Conservation (phyloP, 108 stramenopile species). For the Fragilaria radians region DNA sequence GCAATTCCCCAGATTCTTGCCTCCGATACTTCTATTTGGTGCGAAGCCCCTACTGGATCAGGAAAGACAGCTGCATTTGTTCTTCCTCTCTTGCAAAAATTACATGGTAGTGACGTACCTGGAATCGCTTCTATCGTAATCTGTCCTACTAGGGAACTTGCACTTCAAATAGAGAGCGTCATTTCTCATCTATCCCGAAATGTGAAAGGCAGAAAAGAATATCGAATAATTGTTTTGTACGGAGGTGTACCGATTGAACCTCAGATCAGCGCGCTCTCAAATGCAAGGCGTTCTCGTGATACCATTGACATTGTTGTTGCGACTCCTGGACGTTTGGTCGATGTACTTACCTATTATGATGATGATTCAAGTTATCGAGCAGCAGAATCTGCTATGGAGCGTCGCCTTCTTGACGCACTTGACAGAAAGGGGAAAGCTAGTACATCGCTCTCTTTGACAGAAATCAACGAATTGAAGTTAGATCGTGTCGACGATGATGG, state of each 20-base stretch:
- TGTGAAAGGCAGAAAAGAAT: conserved; percentile 2
- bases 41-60: conserved; percentile 70
- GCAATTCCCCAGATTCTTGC: conserved; percentile 62
- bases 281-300: conserved; percentile 17
- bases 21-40: conserved; percentile 37
- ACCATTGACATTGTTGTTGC: conserved; percentile 88
- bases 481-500: conserved; percentile 48
- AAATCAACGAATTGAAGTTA: conserved; percentile 48
- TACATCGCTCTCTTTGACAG: conserved; percentile 35
- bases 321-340: conserved; percentile 93
- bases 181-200: conserved; percentile 32
- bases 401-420: conserved; percentile 53
- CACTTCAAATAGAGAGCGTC: conserved; percentile 72
- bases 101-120: conserved; percentile 8
- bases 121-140: conserved; percentile 56
- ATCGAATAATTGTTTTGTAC: conserved; percentile 30
- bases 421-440: conserved; percentile 27
- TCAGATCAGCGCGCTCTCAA: conserved; percentile 46
- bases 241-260: conserved; percentile 62
- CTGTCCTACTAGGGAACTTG: conserved; percentile 92
- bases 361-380: conserved; percentile 19
- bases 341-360: conserved; percentile 59
- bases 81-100: conserved; percentile 74
- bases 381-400: conserved; percentile 42
- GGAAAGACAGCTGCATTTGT: conserved; percentile 92